A percentile compares a stretch with the other conserved stretches of the same genome.
phyloP scores from a whole-genome alignment of 495 filamentous ascomycete species.

The Hypomontagnella monticulosa region DNA sequence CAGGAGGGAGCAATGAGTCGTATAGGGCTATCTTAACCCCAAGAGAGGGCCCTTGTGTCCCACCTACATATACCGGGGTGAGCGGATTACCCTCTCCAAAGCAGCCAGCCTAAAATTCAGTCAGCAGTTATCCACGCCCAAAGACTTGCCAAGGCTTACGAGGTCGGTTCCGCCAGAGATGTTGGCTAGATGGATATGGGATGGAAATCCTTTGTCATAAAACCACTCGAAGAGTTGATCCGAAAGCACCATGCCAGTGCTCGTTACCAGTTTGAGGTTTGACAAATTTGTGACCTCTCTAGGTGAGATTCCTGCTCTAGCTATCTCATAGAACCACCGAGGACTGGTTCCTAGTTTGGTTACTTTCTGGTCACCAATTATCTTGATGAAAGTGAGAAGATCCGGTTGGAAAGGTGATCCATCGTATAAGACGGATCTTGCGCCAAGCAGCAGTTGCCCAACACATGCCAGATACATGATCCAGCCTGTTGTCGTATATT shows the following conservation, averaged over 20 bases:
- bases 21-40: conserved; percentile 74
- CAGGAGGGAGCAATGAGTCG: conserved; percentile 67
- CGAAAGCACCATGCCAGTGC: conserved; percentile 82
- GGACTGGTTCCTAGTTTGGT: conserved; percentile 75
- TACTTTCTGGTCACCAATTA: conserved; percentile 68
- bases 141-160: conserved; percentile 44
- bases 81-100: conserved; percentile 76
- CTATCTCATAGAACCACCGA: conserved; percentile 75
- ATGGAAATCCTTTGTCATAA: conserved; percentile 79
- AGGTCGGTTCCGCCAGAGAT: conserved; percentile 84
- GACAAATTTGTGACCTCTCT: conserved; percentile 69
- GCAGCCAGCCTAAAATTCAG: conserved; percentile 62
- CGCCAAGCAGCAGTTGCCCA: conserved; percentile 63
- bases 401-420: conserved; percentile 79
- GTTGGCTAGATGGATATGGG: conserved; percentile 70
- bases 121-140: conserved; percentile 6
- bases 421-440: conserved; percentile 73
- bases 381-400: conserved; percentile 64
- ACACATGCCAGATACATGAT: conserved; percentile 80
- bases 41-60: conserved; percentile 69
- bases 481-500: conserved; percentile 79
- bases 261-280: conserved; percentile 65
- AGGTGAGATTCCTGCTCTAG: conserved; percentile 67
- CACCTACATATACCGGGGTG: conserved; percentile 75
- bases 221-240: conserved; percentile 82